Conservation (phyloP, 2,329 filamentous ascomycete genomes). For the Colletotrichum noveboracense region DNA sequence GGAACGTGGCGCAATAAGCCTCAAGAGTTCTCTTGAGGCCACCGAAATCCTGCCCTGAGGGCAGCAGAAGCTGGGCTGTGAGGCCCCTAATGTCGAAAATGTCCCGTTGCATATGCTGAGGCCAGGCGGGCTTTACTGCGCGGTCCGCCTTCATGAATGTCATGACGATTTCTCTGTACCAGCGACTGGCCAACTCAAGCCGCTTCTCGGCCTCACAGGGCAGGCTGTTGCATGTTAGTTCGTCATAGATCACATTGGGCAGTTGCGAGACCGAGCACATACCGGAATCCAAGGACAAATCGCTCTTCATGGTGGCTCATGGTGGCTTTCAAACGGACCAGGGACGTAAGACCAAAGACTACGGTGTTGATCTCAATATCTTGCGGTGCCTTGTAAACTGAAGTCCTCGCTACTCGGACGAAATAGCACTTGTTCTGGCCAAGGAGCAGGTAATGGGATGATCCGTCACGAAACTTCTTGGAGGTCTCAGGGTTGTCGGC, state of each 20-base stretch:
- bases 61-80: slow-evolving; percentile 56
- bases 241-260: slow-evolving; percentile 21
- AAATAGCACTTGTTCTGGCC: slow-evolving; percentile 59
- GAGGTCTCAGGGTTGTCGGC: slow-evolving; percentile 45
- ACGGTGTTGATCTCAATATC: slow-evolving; percentile 56
- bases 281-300: slow-evolving; percentile 61
- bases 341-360: slow-evolving; percentile 56
- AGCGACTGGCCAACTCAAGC: slow-evolving; percentile 58
- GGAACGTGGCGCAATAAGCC: slow-evolving; percentile 59
- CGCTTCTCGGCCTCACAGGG: slow-evolving; percentile 36
- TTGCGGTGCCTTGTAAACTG: slow-evolving; percentile 43
- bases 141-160: slow-evolving; percentile 60
- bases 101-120: slow-evolving; percentile 57
- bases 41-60: slow-evolving; percentile 60
- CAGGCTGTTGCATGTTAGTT: slow-evolving; percentile 4
- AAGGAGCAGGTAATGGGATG: slow-evolving; percentile 60
- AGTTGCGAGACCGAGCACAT: slow-evolving; percentile 29
- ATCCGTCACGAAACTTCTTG: slow-evolving; percentile 53
- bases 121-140: slow-evolving; percentile 63
- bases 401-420: slow-evolving; percentile 52
- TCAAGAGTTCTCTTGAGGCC: slow-evolving; percentile 59
- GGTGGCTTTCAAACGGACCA: slow-evolving; percentile 57
- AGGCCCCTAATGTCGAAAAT: slow-evolving; percentile 60
- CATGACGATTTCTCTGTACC: slow-evolving; percentile 59
- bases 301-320: slow-evolving; percentile 58